Conservation (phyloP, 768 basidiomycete species). For the button mushroom (Agaricus bisporus) region DNA sequence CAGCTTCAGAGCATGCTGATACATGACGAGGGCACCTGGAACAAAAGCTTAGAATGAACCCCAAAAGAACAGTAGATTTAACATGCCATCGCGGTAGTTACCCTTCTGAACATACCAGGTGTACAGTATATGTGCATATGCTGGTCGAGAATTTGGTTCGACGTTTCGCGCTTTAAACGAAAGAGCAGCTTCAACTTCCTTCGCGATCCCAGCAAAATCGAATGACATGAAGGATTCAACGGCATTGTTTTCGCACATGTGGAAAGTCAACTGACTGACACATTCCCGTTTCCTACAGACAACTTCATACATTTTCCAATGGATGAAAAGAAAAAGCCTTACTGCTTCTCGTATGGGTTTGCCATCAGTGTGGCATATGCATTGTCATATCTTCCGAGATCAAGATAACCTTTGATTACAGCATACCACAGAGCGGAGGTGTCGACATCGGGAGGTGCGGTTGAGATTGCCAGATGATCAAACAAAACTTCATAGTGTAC, state of each 20-base stretch:
- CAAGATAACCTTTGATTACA: slow-evolving; percentile 69
- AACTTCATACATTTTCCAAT: slow-evolving; percentile 6
- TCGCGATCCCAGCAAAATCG: slow-evolving; percentile 78
- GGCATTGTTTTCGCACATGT: slow-evolving; percentile 88
- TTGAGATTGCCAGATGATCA: slow-evolving; percentile 74
- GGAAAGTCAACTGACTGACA: slow-evolving; percentile 75
- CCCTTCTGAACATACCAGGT: slow-evolving; percentile 86
- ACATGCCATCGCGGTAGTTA: slow-evolving; percentile 87
- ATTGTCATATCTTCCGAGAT: slow-evolving; percentile 74
- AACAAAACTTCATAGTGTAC: slow-evolving; percentile 66
- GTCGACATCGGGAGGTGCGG: slow-evolving; percentile 45
- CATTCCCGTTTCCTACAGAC: slow-evolving; percentile 70
- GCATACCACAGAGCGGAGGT: slow-evolving; percentile 73
- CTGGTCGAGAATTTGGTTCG: slow-evolving; percentile 79
- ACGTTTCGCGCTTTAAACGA: slow-evolving; percentile 92
- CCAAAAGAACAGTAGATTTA: slow-evolving; percentile 6
- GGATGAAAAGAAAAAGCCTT: slow-evolving; percentile 27
- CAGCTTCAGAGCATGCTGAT: slow-evolving; percentile 81
- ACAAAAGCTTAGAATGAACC: slow-evolving; percentile 10
- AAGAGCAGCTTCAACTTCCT: slow-evolving; percentile 83
- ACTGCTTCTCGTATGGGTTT: slow-evolving; percentile 75
- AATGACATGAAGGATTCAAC: slow-evolving; percentile 73
- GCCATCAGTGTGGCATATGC: slow-evolving; percentile 79
- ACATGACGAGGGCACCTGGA: slow-evolving; percentile 88
- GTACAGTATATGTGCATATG: slow-evolving; percentile 89